A percentile compares a stretch with the other conserved stretches of the same genome.
These are phyloP conservation scores for Diaporthe citri DNA, from an alignment of 2,329 filamentous ascomycete species.

Conservation along the genomic window DNA sequence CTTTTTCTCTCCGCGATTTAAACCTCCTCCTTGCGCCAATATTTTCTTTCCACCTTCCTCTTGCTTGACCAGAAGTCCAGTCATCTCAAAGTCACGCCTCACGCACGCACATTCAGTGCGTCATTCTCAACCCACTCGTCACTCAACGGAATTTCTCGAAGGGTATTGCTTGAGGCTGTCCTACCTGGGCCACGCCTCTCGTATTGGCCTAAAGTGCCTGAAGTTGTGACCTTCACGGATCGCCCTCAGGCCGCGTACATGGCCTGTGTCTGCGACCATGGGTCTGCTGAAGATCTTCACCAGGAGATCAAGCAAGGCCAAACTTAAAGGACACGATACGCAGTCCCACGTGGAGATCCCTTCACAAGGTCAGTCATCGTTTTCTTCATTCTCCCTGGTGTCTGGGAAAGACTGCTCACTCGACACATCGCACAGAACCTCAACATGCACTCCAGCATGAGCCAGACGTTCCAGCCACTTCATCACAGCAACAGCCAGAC, in stretches of 20 bases:
- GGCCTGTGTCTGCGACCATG: slow-evolving; percentile 46
- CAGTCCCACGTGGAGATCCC: not conserved
- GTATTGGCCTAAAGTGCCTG: not conserved
- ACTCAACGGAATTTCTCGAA: not conserved
- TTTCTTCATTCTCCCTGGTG: not conserved
- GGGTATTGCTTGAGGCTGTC: not conserved
- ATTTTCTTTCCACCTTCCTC: not conserved
- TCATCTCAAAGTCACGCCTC: not conserved
- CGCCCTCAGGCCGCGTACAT: slow-evolving; percentile 2
- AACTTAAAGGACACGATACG: slow-evolving; percentile 7
- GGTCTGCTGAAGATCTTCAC: slow-evolving; percentile 52
- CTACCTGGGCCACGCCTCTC: not conserved
- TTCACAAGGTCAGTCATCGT: slow-evolving; percentile 23
- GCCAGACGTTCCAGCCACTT: slow-evolving; percentile 37
- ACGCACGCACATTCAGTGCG: not conserved
- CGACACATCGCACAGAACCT: not conserved
- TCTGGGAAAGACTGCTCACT: slow-evolving; percentile 3
- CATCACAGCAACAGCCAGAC: not conserved
- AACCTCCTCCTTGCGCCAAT: slow-evolving; percentile 6
- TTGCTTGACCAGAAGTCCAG: not conserved
- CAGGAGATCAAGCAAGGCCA: slow-evolving; percentile 45
- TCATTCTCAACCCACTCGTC: not conserved
- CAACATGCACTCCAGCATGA: slow-evolving; percentile 41
- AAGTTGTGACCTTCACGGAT: not conserved
- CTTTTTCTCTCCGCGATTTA: slow-evolving; percentile 7